Evolutionary conservation across 352 stramenopile genomes (phyloP), one percentile per base, ranked within the genome.

Genomic region (Pythium oligandrum): DNA sequence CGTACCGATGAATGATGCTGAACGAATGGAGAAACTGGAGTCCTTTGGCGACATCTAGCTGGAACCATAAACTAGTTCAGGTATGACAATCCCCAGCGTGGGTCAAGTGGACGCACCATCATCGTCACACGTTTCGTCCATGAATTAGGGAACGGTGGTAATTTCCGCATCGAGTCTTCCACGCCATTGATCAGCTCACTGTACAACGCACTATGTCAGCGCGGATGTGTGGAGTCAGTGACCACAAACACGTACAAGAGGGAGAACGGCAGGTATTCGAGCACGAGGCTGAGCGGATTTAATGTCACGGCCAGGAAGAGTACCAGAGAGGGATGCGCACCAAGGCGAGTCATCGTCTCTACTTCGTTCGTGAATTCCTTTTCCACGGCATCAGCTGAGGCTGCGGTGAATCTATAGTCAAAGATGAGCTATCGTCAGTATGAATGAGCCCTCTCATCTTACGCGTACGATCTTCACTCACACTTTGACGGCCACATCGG

Each of bases 351-450:
- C 78, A 90, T 88, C 61, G 78, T 90, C 3, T 71, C 46, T 3
- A 93, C 79, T 70, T 93, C 82, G 57, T 89, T 87, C n/a, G 59
- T 57, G 38, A 87, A 93, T 43, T 90, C 82, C 12, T 75, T 85
- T 39, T 89, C 76, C 6, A 90, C 72, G 2, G 68, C 64, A 26
- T 33, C 53, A 26, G 17, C 17, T 26, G 17, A 26, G 17, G 17
- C 59, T 11, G 73, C 73, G 17, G 75, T 87, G 51, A 88, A 90
- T 3, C 78, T 89, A 30, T 6, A 12, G 17, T 26, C 17, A 26
- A 26, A 26, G 17, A 26, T 26, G 17, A 26, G 17, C 17, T 26
- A 26, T 26, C 17, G 17, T 26, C 17, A 26, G 17, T 26, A 26
- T 26, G 17, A 26, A 26, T 26, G 17, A 26, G 17, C 17, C 17